Conservation (phyloP, 495 filamentous ascomycete genomes). For the Staphylotrichum tortipilum region DNA sequence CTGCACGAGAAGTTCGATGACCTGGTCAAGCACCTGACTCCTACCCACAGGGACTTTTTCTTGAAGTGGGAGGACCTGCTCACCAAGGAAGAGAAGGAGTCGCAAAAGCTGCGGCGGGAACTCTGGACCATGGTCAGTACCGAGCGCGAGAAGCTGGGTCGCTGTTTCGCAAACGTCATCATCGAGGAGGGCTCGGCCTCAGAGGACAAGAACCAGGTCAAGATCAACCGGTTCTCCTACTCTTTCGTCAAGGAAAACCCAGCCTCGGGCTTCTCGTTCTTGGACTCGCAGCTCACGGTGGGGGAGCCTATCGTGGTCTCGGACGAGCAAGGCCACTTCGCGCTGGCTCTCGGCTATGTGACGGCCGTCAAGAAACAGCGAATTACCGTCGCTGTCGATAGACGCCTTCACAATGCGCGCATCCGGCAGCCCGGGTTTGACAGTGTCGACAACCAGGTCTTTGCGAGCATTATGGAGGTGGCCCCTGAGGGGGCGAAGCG, state of each 20-base stretch:
- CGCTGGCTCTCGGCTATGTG: constrained; percentile 84
- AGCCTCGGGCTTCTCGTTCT: constrained; percentile 59
- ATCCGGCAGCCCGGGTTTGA: constrained; percentile 68
- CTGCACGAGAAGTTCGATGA: constrained; percentile 68
- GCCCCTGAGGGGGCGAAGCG: constrained; percentile 42
- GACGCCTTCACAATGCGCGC: constrained; percentile 76
- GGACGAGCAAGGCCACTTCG: constrained; percentile 90
- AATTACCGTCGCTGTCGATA: constrained; percentile 82
- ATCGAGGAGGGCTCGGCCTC: constrained; percentile 67
- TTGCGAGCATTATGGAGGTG: constrained; percentile 87
- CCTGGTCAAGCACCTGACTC: constrained; percentile 62
- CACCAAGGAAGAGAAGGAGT: constrained; percentile 86
- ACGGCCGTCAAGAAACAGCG: constrained; percentile 60
- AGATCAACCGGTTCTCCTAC: constrained; percentile 87
- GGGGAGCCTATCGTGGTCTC: constrained; percentile 96
- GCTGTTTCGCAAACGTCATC: constrained; percentile 55
- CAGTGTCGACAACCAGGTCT: constrained; percentile 65
- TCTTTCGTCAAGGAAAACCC: constrained; percentile 62
- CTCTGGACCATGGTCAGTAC: constrained; percentile 90
- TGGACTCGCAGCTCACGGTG: constrained; percentile 79
- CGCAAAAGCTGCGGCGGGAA: constrained; percentile 74
- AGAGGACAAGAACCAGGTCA: constrained; percentile 56
- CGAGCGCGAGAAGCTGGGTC: constrained; percentile 77
- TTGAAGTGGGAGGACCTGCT: constrained; percentile 87
- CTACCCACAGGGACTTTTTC: constrained; percentile 72